A percentile compares a stretch with the other conserved stretches of the same genome.
phyloP scores from a whole-genome alignment of 148 eudicot species.

The Rhododendron ovatum region DNA sequence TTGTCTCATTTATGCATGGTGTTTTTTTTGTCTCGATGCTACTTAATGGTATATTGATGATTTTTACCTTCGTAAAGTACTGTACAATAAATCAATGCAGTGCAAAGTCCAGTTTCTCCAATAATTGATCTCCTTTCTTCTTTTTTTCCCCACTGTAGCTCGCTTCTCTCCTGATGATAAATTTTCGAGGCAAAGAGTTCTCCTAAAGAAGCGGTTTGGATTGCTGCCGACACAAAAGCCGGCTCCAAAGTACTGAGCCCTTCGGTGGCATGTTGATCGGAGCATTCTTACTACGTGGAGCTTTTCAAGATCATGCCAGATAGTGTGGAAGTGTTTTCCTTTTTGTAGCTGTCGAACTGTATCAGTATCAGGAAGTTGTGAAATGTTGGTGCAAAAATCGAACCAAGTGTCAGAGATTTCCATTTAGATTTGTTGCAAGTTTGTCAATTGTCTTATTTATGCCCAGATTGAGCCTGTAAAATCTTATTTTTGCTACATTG shows the following conservation, averaged over 20 bases:
- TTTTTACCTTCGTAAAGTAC: not conserved
- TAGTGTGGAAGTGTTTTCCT: not conserved
- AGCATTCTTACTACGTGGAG: no score
- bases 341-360: not conserved
- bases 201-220: constrained; percentile 89
- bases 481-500: not conserved
- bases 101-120: not conserved
- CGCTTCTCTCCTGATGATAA: constrained; percentile 99
- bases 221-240: constrained; percentile 88
- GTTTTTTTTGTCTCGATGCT: not conserved
- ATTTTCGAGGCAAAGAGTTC: constrained; percentile 82
- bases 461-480: not conserved
- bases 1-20: not conserved
- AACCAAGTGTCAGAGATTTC: not conserved
- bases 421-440: not conserved
- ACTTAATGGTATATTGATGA: not conserved
- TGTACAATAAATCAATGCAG: not conserved
- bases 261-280: not conserved
- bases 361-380: not conserved
- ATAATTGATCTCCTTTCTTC: not conserved
- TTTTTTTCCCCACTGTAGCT: constrained; percentile 40
- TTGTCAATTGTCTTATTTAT: not conserved
- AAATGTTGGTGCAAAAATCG: not conserved
- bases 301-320: not conserved
- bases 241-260: constrained; percentile 60